Conservation (phyloP, 345 rosid genomes). For the Pseudoturritis turrita region DNA sequence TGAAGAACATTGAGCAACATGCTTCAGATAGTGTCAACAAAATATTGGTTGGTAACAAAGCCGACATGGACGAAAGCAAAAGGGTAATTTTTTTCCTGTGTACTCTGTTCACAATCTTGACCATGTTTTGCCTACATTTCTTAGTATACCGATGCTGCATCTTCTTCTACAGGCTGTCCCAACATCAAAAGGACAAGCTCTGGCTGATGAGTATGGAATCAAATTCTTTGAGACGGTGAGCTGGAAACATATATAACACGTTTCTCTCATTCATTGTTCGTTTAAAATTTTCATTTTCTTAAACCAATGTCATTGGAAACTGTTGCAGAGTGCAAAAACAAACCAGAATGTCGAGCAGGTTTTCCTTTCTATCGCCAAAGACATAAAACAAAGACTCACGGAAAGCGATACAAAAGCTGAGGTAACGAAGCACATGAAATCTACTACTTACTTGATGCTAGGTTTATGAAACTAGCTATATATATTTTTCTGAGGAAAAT, state of each 20-base stretch:
- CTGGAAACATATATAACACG: not conserved
- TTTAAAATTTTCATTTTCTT: not conserved
- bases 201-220: constrained; percentile 61
- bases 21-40: constrained; percentile 61
- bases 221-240: constrained; percentile 57
- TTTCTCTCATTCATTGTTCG: not conserved
- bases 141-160: not conserved
- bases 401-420: constrained; percentile 43
- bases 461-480: not conserved
- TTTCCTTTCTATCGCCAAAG: constrained; percentile 48
- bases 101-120: not conserved
- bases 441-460: not conserved
- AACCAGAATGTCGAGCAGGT: constrained; percentile 57
- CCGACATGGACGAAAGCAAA: constrained; percentile 72
- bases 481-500: not conserved
- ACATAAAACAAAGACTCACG: constrained; percentile 51
- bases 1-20: constrained; percentile 63
- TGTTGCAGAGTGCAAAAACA: constrained; percentile 55
- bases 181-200: constrained; percentile 51
- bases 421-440: constrained; percentile 29
- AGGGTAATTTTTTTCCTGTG: constrained; percentile 35
- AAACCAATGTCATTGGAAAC: not conserved
- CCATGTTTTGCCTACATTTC: not conserved
- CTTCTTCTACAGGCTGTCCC: constrained; percentile 41
- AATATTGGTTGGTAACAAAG: constrained; percentile 65